A percentile compares a stretch with the other conserved stretches of the same genome.
These are phyloP conservation scores for Patellifolia procumbens DNA, from an alignment of 179 eudicot genomes.

Conservation along the genomic window DNA sequence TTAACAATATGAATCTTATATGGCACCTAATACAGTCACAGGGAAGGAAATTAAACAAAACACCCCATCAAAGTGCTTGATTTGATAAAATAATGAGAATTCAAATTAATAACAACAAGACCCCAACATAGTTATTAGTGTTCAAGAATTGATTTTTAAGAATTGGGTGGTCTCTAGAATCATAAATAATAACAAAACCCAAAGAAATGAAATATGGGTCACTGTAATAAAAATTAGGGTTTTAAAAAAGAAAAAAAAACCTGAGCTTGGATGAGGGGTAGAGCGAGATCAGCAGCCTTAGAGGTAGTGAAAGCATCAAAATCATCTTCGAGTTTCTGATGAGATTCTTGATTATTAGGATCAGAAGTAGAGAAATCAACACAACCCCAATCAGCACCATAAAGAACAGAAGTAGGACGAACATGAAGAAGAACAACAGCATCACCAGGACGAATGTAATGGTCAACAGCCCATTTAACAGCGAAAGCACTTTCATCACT, in stretches of 20 bases:
- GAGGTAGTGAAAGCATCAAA: constrained; percentile 64
- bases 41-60: not conserved
- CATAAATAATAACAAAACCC: no score
- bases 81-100: not conserved
- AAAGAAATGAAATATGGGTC: no score
- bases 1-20: constrained; percentile 76
- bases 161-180: no score
- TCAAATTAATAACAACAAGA: not conserved
- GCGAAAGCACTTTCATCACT: constrained; percentile 73
- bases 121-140: no score
- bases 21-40: constrained; percentile 44
- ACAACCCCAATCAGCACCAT: constrained; percentile 82
- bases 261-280: constrained; percentile 53
- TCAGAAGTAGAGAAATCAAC: constrained; percentile 34
- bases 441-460: constrained; percentile 71
- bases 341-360: constrained; percentile 21
- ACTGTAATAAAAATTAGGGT: not conserved
- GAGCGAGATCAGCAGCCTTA: constrained; percentile 58
- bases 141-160: no score
- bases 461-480: constrained; percentile 75
- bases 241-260: not conserved
- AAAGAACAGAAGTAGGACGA: constrained; percentile 71
- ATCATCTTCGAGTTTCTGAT: constrained; percentile 63
- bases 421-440: constrained; percentile 66
- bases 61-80: not conserved